Base-by-base conservation (phyloP, 352 stramenopile species). In the Globisporangium heterothallicum region DNA sequence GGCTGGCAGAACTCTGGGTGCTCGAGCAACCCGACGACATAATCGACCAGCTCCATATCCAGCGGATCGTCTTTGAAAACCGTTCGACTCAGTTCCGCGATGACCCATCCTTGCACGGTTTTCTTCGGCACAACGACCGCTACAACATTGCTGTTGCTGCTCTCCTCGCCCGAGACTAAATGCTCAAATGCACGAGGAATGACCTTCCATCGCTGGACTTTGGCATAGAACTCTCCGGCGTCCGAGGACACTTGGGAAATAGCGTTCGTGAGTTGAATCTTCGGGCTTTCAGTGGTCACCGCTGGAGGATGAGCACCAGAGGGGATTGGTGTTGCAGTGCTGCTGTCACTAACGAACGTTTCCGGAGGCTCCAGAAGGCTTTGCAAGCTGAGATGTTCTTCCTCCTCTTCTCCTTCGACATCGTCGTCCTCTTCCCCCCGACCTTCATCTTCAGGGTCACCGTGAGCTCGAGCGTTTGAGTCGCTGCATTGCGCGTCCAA, bases 1-100 rank as follows among this genome's bases (percentile, higher is more conserved):
- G 82, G 78, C 40, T 86, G 70, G 26, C 72, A 81, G 42, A 84
- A 89, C 30, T 88, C 79, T 8, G 79, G 74, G 36, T 90, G 78
- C 18, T 85, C 68, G 18, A 93, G 36, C 22, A 93, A 52, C 4
- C 78, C 79, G 6, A 69, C 32, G 4, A 90, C 50, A 64, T 81
- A 93, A 8, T 86, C 72, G 7, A 84, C 68, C 6, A 93, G 57
- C 24, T 90, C 82, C 8, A 64, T 46, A 40, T 87, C 76, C 35
- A 87, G 48, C n/a, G 35, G 32, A 4, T 70, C 63, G 25, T 58
- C 61, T 16, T 14, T 34, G 5, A 73, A 61, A 16, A 74, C 65
- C 34, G 58, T 57, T 10, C 66, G 72, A 50, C 58, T 70, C 6
- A 86, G 49, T 52, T 90, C 73, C 4, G 60, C 54, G 19, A 57